A percentile compares a stretch with the other conserved stretches of the same genome.
These are phyloP conservation scores for Epichloe typhina DNA, from an alignment of 2,329 filamentous ascomycete species.

Conservation along the genomic window DNA sequence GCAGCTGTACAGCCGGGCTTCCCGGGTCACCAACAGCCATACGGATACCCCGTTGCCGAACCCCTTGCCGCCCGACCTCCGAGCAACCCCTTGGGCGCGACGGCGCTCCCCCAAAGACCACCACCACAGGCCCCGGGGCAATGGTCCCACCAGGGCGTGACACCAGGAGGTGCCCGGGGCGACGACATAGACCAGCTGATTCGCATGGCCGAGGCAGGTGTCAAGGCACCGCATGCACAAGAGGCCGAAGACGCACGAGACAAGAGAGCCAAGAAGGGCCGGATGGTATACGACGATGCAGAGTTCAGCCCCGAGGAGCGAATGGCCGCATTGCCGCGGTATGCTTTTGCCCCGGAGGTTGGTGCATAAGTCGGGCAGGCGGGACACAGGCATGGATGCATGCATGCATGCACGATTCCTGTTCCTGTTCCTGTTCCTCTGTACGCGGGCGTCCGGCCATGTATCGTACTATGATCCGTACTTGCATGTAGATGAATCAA, in stretches of 20 bases:
- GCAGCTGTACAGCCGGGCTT: slow-evolving; percentile 12
- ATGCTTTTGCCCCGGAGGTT: slow-evolving; percentile 40
- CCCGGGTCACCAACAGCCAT: slow-evolving; percentile 13
- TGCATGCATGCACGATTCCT: too few species aligned
- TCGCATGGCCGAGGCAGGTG: slow-evolving; percentile 49
- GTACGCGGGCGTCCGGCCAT: background rate
- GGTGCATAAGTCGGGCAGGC: slow-evolving; percentile 1
- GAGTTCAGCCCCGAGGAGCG: slow-evolving; percentile 78
- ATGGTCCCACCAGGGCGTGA: slow-evolving; percentile 8
- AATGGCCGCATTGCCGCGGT: slow-evolving; percentile 67
- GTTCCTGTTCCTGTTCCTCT: background rate
- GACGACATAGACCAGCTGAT: slow-evolving; percentile 55
- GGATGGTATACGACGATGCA: slow-evolving; percentile 72
- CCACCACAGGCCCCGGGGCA: slow-evolving; percentile 22
- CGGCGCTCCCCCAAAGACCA: slow-evolving; percentile 32
- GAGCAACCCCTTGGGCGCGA: slow-evolving; percentile 22
- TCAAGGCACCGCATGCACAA: slow-evolving; percentile 30
- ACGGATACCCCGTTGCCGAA: slow-evolving; percentile 23
- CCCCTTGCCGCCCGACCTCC: slow-evolving; percentile 34
- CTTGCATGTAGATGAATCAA: background rate
- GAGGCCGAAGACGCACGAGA: slow-evolving; percentile 35
- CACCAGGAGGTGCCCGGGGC: slow-evolving; percentile 19
- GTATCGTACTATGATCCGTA: background rate
- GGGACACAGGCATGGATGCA: background rate
- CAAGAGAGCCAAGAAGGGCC: slow-evolving; percentile 52